Evolutionary conservation across 2,329 filamentous ascomycete species (phyloP).

Genomic region (Botrytis deweyae): DNA sequence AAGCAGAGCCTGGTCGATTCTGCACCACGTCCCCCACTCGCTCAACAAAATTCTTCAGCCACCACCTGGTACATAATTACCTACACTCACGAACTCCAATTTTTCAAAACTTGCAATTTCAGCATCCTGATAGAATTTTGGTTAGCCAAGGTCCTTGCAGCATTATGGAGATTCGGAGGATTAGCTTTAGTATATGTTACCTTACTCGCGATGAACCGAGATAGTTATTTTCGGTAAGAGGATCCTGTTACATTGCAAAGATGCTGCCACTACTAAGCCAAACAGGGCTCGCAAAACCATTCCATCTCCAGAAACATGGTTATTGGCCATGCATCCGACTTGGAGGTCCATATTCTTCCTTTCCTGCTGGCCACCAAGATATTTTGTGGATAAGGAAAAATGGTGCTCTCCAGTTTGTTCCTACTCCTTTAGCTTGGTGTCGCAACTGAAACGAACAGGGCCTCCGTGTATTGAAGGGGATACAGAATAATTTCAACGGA

Average conservation of each 20-base stretch:
- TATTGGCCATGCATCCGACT: slow-evolving; percentile 1
- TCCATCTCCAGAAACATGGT: slow-evolving; percentile 6
- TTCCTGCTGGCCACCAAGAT: slow-evolving; percentile 1
- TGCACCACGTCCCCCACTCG: slow-evolving; percentile 6
- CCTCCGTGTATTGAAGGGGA: background rate
- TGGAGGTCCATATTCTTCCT: background rate
- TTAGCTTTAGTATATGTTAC: slow-evolving; percentile 11
- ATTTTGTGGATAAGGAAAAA: background rate
- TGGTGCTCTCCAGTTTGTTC: background rate
- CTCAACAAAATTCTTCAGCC: slow-evolving; percentile 12
- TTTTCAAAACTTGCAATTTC: background rate
- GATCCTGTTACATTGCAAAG: background rate
- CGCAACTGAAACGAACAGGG: background rate
- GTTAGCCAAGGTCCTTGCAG: background rate
- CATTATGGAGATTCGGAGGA: background rate
- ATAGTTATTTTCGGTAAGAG: slow-evolving; percentile 3
- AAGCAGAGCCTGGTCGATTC: background rate
- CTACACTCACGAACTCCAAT: background rate
- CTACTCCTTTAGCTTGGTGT: background rate
- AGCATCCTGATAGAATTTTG: background rate
- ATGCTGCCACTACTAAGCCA: background rate
- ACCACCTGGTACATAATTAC: slow-evolving; percentile 2
- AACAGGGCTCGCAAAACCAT: background rate
- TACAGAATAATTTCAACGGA: background rate
- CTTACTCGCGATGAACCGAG: background rate